Percentiles rank a stretch among this genome's conserved stretches.
Conservation (phyloP, 768 basidiomycete genomes). For the Russula olivacea region DNA sequence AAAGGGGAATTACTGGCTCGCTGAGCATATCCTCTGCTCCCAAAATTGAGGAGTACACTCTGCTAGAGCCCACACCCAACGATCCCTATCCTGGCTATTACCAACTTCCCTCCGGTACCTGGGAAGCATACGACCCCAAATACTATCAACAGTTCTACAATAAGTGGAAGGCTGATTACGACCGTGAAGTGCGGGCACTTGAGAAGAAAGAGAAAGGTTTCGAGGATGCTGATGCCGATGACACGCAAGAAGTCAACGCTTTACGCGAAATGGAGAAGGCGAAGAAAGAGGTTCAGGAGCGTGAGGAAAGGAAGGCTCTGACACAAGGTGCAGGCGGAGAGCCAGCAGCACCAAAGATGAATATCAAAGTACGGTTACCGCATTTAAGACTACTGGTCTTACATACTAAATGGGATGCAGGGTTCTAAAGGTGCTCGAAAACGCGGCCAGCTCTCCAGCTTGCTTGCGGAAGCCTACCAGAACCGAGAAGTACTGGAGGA, state of each 20-base stretch:
- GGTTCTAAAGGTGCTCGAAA: conserved; percentile 69
- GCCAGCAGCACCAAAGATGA: conserved; percentile 67
- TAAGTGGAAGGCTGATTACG: conserved; percentile 70
- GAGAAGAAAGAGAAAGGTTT: conserved; percentile 67
- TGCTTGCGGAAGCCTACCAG: conserved; percentile 76
- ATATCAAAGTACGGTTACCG: conserved; percentile 55
- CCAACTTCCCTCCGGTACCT: conserved; percentile 71
- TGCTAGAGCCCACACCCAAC: conserved; percentile 65
- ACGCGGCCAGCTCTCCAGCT: conserved; percentile 72
- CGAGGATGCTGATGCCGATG: conserved; percentile 54
- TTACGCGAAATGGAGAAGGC: conserved; percentile 73
- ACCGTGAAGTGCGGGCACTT: conserved; percentile 62
- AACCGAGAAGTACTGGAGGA: conserved; percentile 82
- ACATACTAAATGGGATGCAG: conserved; percentile 32
- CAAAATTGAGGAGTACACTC: conserved; percentile 54
- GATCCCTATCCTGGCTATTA: conserved; percentile 89
- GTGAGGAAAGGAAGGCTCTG: conserved; percentile 70
- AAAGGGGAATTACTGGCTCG: conserved; percentile 11
- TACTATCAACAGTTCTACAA: conserved; percentile 65
- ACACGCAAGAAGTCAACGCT: conserved; percentile 58
- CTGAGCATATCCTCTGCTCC: conserved; percentile 60
- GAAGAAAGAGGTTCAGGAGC: conserved; percentile 64
- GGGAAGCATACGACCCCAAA: conserved; percentile 64
- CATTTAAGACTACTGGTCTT: neutral
- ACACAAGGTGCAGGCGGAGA: conserved; percentile 56